phyloP scores from a whole-genome alignment of 371 early-diverging fungal genomes.

The Mucor racemosus region DNA sequence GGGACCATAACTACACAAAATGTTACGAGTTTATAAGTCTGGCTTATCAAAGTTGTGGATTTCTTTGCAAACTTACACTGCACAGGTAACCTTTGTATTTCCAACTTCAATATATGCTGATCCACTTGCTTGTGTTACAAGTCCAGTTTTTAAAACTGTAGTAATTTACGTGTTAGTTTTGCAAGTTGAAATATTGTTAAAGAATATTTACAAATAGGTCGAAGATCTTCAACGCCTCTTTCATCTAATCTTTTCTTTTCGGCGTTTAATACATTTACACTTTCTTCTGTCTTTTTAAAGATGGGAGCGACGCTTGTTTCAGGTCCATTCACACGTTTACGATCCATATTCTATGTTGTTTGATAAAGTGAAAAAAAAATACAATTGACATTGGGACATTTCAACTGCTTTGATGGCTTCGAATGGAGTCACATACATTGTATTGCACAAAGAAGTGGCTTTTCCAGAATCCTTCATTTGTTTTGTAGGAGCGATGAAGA shows the following conservation, averaged over 20 bases:
- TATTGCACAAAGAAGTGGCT: not conserved
- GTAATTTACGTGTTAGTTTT: not conserved
- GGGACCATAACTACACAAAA: no score
- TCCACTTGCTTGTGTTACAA: constrained; percentile 86
- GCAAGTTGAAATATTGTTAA: no score
- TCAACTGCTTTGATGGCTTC: not conserved
- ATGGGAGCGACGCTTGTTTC: constrained; percentile 74
- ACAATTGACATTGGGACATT: not conserved
- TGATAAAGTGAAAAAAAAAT: not conserved
- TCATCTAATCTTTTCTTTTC: constrained; percentile 58
- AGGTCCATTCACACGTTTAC: constrained; percentile 79
- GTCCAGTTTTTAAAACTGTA: constrained; percentile 81
- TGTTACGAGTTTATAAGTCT: no score
- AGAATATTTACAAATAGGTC: constrained; percentile 67
- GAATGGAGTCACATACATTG: not conserved
- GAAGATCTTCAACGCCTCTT: constrained; percentile 60
- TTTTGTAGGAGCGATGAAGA: no score
- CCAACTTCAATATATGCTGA: constrained; percentile 91
- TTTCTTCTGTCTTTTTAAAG: constrained; percentile 40
- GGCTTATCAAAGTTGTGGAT: no score
- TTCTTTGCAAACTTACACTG: constrained; percentile 73
- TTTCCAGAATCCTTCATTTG: not conserved
- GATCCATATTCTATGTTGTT: constrained; percentile 56
- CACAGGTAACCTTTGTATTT: constrained; percentile 86
- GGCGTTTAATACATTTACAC: constrained; percentile 22